Evolutionary conservation across 1,284 basidiomycete species (phyloP).

Genomic region (Cutaneotrichosporon mucoides): DNA sequence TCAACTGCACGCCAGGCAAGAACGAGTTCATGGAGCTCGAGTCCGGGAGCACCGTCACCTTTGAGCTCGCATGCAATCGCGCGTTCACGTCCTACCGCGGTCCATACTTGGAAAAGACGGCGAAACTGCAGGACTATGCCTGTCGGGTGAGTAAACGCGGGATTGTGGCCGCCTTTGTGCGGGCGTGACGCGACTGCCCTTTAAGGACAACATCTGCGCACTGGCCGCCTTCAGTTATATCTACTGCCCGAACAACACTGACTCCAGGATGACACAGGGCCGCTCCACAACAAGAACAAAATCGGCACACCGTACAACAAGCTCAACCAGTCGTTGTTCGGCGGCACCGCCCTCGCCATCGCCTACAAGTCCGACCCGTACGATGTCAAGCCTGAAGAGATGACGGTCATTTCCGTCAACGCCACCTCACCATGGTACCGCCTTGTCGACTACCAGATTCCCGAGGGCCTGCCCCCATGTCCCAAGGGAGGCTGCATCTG

Average conservation of each 20-base stretch:
- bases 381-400: constrained; percentile 59
- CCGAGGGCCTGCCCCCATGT: constrained; percentile 60
- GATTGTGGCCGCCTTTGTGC: no score
- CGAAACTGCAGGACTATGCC: neutral
- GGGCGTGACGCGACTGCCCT: no score
- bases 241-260: no score
- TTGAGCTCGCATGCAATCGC: constrained; percentile 15
- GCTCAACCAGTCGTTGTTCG: constrained; percentile 7
- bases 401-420: constrained; percentile 66
- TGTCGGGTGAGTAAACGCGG: constrained; percentile 6
- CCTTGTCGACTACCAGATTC: constrained; percentile 8
- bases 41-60: neutral
- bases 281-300: constrained; percentile 7
- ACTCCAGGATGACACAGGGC: neutral
- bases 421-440: constrained; percentile 46
- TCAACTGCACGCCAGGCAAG: neutral
- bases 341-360: constrained; percentile 17
- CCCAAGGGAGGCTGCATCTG: constrained; percentile 63
- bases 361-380: constrained; percentile 11
- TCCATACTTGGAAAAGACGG: neutral
- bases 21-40: constrained; percentile 10
- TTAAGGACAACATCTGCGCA: no score
- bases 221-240: no score
- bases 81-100: constrained; percentile 6
- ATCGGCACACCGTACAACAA: constrained; percentile 4